Base-by-base conservation (phyloP, 306 rosid genomes). In the Vigna angularis region DNA sequence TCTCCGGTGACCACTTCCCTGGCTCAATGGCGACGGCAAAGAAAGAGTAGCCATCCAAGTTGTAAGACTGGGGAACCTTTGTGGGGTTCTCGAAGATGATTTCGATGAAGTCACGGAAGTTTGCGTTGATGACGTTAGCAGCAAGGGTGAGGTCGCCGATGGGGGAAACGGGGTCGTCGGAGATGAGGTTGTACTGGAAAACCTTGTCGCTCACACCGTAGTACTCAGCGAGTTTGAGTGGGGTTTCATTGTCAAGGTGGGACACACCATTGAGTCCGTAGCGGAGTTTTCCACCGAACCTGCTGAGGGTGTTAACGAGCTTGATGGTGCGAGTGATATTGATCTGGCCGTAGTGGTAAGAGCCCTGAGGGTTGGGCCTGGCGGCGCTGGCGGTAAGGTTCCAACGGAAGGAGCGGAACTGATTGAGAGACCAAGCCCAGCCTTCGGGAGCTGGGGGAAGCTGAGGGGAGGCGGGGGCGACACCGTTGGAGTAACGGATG, bases 351-450 rank as follows among this genome's bases (percentile, higher is more conserved):
- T 94, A 94, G 50, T 92, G 93, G 86, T 83, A 94, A 0, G 98
- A 94, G 0, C 98, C 98, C 16, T 94, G 98, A 7, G 98, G 97
- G 49, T 94, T 94, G 5, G 97, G 98, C 74, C 97, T 90, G 0
- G 98, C 98, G 4, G 98, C 98, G 8, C 90, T 87, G 2, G 98
- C 89, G 0, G 98, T 92, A 0, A 94, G 89, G 83, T 94, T 94
- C 98, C 97, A 94, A 0, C 93, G 90, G 72, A 89, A 92, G 1
- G 98, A 79, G 0, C 98, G 90, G 61, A 88, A 87, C n/a, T 94
- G 98, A 74, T 94, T 92, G 17, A 92, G 83, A 11, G 97, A 92
- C 98, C 97, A 92, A 0, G 92, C 93, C 97, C 93, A 88, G 2
- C 97, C 97, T 0, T 47, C 67, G 0, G 97, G 98, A 17, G 90